Conservation (phyloP, 495 filamentous ascomycete genomes). For the Jackrogersella multiformis region DNA sequence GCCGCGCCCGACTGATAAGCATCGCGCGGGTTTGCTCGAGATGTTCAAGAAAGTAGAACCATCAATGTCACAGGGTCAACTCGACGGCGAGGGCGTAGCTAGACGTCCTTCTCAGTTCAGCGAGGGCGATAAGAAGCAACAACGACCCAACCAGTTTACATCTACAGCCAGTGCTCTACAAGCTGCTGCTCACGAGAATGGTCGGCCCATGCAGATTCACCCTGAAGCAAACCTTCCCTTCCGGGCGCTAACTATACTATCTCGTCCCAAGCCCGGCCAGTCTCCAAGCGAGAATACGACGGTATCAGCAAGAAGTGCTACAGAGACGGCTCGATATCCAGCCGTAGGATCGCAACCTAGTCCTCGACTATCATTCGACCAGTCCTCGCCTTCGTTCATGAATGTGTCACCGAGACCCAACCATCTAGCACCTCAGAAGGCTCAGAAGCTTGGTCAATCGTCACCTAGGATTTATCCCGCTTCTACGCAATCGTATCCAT, state of each 20-base stretch:
- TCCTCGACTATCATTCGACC: slow-evolving; percentile 25
- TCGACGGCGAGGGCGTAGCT: slow-evolving; percentile 26
- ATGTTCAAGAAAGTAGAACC: slow-evolving; percentile 57
- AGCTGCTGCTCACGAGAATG: slow-evolving; percentile 42
- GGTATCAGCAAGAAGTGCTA: slow-evolving; percentile 13
- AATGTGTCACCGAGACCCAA: slow-evolving; percentile 36
- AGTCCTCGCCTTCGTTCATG: slow-evolving; percentile 28
- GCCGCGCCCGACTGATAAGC: slow-evolving; percentile 52
- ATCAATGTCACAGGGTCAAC: slow-evolving; percentile 28
- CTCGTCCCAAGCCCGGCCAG: slow-evolving; percentile 41
- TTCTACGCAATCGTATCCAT: slow-evolving; percentile 37
- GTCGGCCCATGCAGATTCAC: slow-evolving; percentile 47
- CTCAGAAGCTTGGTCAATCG: slow-evolving; percentile 27
- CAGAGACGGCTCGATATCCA: slow-evolving; percentile 16
- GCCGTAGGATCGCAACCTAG: slow-evolving; percentile 33
- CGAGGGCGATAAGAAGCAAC: slow-evolving; percentile 28
- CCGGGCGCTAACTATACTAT: slow-evolving; percentile 53
- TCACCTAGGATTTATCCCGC: slow-evolving; percentile 21
- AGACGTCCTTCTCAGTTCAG: slow-evolving; percentile 19
- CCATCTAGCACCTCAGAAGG: slow-evolving; percentile 26
- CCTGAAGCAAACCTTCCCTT: slow-evolving; percentile 54
- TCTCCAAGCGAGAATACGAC: slow-evolving; percentile 27
- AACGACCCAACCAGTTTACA: slow-evolving; percentile 12
- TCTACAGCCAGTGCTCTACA: slow-evolving; percentile 44
- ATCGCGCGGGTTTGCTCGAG: slow-evolving; percentile 56